Evolutionary conservation across 306 rosid genomes (phyloP), one percentile per base, ranked within the genome.

Genomic region (Gynostemma pentaphyllum): DNA sequence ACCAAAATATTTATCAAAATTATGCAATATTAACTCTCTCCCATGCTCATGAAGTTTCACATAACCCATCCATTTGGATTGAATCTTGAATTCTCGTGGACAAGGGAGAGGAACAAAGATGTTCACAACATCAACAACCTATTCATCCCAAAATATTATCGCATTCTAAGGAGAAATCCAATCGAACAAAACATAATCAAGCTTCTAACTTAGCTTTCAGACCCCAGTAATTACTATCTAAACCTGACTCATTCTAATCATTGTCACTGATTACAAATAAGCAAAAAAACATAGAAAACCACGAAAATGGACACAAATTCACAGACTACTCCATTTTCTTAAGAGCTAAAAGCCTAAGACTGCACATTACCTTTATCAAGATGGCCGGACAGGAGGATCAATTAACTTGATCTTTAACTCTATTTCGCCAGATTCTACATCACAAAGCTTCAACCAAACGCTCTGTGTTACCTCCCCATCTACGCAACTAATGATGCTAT

Each of bases 391-490:
- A 5, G 74, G 65, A 15, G 68, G 78, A 32, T 81, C 72, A 40
- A 74, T 45, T 48, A 85, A 75, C 80, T 82, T 94, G 83, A 94
- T 39, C 16, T 80, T 88, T 71, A 94, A 40, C 67, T 94, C 96
- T 21, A 94, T 57, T 75, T 94, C 97, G 2, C 99, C 99, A 0
- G 97, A 86, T 66, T 94, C 95, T 0, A 94, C 99, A 1, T 52
- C 96, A 2, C 84, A 77, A 23, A 94, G 97, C 94, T 88, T 80
- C 70, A 94, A 70, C 97, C 97, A 94, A 64, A 94, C 90, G 62
- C 81, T 79, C 74, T 88, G 99, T 49, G 77, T 78, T 61, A 94
- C 88, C 56, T 78, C 90, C 6, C 95, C 96, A 39, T 94, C 79
- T 8, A 82, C 76, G 63, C 95, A 76, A 41, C 78, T 73, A 72